These are phyloP conservation scores for Prunus mira DNA, from an alignment of 306 rosid genomes.

Conservation along the genomic window DNA sequence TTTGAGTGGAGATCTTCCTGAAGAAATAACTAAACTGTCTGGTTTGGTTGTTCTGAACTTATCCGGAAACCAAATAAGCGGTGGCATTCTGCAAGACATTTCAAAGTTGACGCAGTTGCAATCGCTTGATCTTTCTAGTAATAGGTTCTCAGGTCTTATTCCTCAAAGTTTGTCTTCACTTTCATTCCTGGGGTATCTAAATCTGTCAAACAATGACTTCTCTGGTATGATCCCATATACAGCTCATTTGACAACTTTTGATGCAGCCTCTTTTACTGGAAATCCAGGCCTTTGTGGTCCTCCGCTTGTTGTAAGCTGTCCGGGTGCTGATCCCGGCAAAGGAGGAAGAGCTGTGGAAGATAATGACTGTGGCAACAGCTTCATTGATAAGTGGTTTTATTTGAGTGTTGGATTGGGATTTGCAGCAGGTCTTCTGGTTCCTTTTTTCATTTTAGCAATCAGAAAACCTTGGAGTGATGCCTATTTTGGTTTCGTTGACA, in stretches of 20 bases:
- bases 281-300: slow-evolving; percentile 42
- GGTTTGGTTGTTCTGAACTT: slow-evolving; percentile 40
- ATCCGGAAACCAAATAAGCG: slow-evolving; percentile 39
- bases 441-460: slow-evolving; percentile 30
- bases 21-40: slow-evolving; percentile 31
- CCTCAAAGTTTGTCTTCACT: slow-evolving; percentile 36
- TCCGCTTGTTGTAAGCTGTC: slow-evolving; percentile 36
- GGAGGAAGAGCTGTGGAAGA: background rate
- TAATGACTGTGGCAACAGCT: background rate
- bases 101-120: slow-evolving; percentile 28
- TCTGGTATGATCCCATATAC: slow-evolving; percentile 34
- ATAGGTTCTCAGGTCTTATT: slow-evolving; percentile 32
- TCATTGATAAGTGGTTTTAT: slow-evolving; percentile 43
- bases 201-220: slow-evolving; percentile 37
- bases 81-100: slow-evolving; percentile 32
- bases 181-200: slow-evolving; percentile 34
- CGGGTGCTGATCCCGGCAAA: background rate
- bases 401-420: slow-evolving; percentile 50
- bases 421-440: slow-evolving; percentile 35
- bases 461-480: slow-evolving; percentile 38
- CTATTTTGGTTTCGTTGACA: slow-evolving; percentile 31
- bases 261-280: slow-evolving; percentile 27
- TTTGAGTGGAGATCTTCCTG: slow-evolving; percentile 35
- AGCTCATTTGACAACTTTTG: slow-evolving; percentile 34
- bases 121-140: slow-evolving; percentile 48